Evolutionary conservation across 2,329 filamentous ascomycete species (phyloP).

Genomic region (Paecilomyces variotii): DNA sequence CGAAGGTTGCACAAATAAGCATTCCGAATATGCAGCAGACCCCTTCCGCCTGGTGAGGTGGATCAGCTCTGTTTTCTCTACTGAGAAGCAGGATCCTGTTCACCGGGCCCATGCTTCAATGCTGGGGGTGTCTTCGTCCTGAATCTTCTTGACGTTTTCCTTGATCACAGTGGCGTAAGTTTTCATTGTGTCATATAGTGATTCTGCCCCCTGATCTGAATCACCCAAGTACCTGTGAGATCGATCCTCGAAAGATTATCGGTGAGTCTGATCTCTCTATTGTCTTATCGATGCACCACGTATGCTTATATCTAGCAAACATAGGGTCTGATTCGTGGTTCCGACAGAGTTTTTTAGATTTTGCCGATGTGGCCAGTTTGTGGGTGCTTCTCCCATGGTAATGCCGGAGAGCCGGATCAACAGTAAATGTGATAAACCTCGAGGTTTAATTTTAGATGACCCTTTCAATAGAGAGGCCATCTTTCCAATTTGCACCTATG

Average conservation of each 20-base stretch:
- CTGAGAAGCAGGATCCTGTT: constrained; percentile 19
- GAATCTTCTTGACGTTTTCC: constrained; percentile 14
- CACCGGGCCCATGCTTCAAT: constrained; percentile 17
- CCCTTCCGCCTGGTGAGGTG: constrained; percentile 14
- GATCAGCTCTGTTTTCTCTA: constrained; percentile 22
- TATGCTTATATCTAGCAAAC: too few relatives aligned
- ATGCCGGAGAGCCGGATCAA: neutral
- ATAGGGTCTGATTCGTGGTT: too few relatives aligned
- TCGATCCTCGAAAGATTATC: too few relatives aligned
- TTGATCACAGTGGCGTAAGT: constrained; percentile 1
- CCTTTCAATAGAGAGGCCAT: neutral
- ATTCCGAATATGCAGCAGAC: too few relatives aligned
- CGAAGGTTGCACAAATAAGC: too few relatives aligned
- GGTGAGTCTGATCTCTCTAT: too few relatives aligned
- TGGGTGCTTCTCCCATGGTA: neutral
- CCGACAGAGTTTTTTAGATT: too few relatives aligned
- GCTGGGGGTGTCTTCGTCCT: constrained; percentile 16
- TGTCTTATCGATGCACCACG: too few relatives aligned
- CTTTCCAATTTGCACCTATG: neutral
- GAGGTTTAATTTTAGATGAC: neutral
- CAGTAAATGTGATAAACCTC: neutral
- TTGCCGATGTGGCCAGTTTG: neutral
- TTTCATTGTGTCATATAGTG: too few relatives aligned
- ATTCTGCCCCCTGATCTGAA: too few relatives aligned
- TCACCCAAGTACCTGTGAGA: too few relatives aligned